Conservation (phyloP, 2,329 filamentous ascomycete species). For the Onygena corvina region DNA sequence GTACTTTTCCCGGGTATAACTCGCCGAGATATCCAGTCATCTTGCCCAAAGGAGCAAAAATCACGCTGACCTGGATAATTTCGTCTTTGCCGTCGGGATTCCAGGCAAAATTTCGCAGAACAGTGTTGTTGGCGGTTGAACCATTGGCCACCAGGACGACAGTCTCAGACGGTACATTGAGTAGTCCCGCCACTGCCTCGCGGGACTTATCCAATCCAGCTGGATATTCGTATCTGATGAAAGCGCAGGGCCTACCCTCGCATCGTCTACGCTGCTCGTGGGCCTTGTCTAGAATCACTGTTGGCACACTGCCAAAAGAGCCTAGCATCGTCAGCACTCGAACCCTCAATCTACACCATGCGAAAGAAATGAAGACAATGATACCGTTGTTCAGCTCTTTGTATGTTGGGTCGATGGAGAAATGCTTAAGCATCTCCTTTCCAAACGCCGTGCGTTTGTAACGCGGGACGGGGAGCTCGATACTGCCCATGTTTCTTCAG, state of each 20-base stretch:
- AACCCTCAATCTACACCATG: background rate
- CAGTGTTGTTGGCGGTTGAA: conserved; percentile 56
- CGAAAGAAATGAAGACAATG: background rate
- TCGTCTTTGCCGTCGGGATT: conserved; percentile 50
- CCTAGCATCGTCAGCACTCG: conserved; percentile 24
- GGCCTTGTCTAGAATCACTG: conserved; percentile 46
- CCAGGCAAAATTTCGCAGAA: conserved; percentile 63
- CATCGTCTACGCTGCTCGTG: conserved; percentile 54
- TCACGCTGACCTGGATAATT: conserved; percentile 61
- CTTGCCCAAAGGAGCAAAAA: conserved; percentile 68
- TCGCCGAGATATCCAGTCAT: conserved; percentile 61
- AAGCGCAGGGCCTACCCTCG: conserved; percentile 61
- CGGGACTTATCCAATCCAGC: conserved; percentile 53
- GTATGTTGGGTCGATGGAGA: conserved; percentile 56
- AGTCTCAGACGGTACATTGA: conserved; percentile 54
- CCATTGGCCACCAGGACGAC: conserved; percentile 73
- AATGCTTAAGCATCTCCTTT: conserved; percentile 48
- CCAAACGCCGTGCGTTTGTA: conserved; percentile 24
- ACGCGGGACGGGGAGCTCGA: background rate
- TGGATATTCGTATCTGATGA: conserved; percentile 59
- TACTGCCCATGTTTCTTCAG: background rate
- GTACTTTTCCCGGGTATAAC: conserved; percentile 37
- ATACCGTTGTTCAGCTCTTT: conserved; percentile 58
- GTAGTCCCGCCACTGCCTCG: conserved; percentile 49
- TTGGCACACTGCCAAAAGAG: conserved; percentile 68